Evolutionary conservation across 2,329 filamentous ascomycete genomes (phyloP).

Genomic region (Paecilomyces sp.): DNA sequence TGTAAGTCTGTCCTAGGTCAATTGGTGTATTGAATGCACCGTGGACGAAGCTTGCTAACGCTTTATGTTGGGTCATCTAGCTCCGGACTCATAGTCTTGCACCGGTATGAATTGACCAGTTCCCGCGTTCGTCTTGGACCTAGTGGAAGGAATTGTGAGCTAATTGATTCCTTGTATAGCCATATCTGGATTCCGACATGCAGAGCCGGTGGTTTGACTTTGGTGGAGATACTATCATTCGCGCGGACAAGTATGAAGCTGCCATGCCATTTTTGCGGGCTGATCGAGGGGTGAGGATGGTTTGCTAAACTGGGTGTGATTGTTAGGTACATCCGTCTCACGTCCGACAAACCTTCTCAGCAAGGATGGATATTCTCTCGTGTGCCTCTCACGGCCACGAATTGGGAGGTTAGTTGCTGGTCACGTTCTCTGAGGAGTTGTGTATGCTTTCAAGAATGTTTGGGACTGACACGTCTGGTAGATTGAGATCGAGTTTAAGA

Average conservation of each 20-base stretch:
- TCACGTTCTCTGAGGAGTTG: not conserved
- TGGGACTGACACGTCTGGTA: conserved; percentile 17
- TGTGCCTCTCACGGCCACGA: conserved; percentile 90
- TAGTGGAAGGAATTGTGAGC: not conserved
- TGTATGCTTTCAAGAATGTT: not conserved
- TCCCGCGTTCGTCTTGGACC: not conserved
- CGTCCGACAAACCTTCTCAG: conserved; percentile 83
- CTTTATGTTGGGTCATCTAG: conserved; percentile 37
- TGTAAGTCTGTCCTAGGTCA: conserved; percentile 38
- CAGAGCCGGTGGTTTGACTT: conserved; percentile 99
- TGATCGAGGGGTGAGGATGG: not conserved
- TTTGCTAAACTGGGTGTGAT: conserved; percentile 5
- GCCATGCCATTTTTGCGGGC: not conserved
- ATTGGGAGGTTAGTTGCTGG: conserved; percentile 67
- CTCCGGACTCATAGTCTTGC: conserved; percentile 79
- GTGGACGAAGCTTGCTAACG: conserved; percentile 7
- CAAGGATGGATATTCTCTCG: conserved; percentile 90
- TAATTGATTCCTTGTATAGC: conserved; percentile 45
- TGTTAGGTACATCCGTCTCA: conserved; percentile 79
- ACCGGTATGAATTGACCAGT: conserved; percentile 53
- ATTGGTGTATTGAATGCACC: conserved; percentile 2
- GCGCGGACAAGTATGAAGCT: conserved; percentile 50
- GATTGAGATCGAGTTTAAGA: conserved; percentile 92
- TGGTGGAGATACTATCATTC: conserved; percentile 86
- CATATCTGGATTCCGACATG: conserved; percentile 96